A percentile compares a stretch with the other conserved stretches of the same genome.
phyloP scores from a whole-genome alignment of 257 asterid genomes.

The Jaltomata sinuosa region DNA sequence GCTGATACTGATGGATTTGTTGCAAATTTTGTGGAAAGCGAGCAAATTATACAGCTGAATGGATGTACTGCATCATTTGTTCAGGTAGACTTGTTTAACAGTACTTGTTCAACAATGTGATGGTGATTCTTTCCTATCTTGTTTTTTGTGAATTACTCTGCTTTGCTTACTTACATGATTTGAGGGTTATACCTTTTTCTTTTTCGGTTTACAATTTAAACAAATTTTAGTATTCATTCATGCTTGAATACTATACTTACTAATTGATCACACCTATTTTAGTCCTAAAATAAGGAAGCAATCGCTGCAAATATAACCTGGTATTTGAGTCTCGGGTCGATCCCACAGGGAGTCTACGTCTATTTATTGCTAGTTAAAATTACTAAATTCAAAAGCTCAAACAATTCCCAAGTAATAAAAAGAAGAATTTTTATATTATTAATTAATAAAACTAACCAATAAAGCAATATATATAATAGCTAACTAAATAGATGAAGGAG shows the following conservation, averaged over 20 bases:
- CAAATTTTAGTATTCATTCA: background rate
- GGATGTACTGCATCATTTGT: constrained; percentile 74
- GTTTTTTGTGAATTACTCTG: background rate
- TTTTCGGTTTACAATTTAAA: background rate
- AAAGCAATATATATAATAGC: background rate
- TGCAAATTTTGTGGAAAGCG: constrained; percentile 94
- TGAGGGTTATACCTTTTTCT: background rate
- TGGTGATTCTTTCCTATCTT: background rate
- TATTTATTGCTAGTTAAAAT: background rate
- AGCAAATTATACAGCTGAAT: constrained; percentile 68
- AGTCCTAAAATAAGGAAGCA: background rate
- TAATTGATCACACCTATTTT: background rate
- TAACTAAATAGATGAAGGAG: background rate
- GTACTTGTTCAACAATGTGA: background rate
- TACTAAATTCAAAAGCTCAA: background rate
- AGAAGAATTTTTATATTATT: background rate
- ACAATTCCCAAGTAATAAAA: background rate
- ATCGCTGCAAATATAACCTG: background rate
- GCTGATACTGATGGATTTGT: constrained; percentile 97
- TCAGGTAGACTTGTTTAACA: constrained; percentile 43
- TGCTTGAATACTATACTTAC: background rate
- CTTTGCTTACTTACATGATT: background rate
- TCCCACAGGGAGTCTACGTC: background rate
- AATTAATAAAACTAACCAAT: background rate
- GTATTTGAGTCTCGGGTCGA: background rate